phyloP scores from a whole-genome alignment of 2,329 filamentous ascomycete genomes.

The Fusarium illudens region DNA sequence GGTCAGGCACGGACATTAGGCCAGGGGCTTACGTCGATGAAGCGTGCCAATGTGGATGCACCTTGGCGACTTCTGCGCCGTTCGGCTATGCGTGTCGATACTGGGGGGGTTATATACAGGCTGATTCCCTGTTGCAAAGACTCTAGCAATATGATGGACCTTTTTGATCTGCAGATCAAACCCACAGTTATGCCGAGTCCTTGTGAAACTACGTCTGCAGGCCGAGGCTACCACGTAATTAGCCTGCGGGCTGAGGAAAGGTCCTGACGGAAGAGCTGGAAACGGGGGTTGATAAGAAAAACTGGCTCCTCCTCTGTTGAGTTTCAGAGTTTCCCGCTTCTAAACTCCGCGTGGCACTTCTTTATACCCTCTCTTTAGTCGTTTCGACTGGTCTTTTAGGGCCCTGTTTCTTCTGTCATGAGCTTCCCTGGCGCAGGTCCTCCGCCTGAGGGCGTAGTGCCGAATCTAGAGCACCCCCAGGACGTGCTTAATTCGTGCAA shows the following conservation, averaged over 20 bases:
- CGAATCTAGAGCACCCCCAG: constrained; percentile 15
- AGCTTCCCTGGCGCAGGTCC: constrained; percentile 23
- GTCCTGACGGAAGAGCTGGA: neutral
- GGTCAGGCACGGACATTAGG: neutral
- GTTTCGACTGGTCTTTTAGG: neutral
- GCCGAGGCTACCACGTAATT: neutral
- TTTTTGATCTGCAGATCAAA: neutral
- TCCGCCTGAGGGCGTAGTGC: constrained; percentile 19
- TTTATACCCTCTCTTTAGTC: neutral
- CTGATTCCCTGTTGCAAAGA: neutral
- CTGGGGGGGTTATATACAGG: neutral
- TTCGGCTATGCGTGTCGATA: neutral
- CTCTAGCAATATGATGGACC: neutral
- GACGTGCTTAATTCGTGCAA: constrained; percentile 26
- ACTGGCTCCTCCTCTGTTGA: neutral
- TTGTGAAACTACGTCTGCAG: neutral
- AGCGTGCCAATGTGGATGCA: neutral
- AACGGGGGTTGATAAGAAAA: neutral
- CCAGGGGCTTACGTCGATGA: neutral
- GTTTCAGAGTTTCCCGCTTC: neutral
- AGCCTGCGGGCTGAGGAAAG: neutral
- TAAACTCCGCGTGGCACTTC: neutral
- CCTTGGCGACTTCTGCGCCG: neutral
- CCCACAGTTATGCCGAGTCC: neutral
- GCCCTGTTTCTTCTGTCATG: constrained; percentile 1